Percentiles rank a stretch among this genome's conserved stretches.
Evolutionary conservation across 345 rosid species (phyloP).

Genomic region (Carallia brachiata): DNA sequence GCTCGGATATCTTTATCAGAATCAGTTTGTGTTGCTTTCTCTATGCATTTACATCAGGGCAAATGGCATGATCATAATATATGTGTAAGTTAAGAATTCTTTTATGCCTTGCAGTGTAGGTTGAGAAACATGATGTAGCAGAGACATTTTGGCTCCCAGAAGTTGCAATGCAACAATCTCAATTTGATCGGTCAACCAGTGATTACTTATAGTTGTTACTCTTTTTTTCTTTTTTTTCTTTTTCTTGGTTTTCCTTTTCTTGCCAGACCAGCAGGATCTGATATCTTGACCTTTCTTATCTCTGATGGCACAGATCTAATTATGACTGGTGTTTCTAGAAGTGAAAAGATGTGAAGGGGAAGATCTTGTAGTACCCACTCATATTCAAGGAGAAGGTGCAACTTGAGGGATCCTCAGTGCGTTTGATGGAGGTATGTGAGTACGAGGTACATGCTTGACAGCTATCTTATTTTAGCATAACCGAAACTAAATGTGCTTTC

Average conservation of each 20-base stretch:
- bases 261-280: conserved; percentile 6
- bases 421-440: conserved; percentile 60
- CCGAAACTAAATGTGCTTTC: conserved; percentile 7
- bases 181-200: conserved; percentile 95
- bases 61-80: background rate
- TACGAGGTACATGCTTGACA: background rate
- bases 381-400: conserved; percentile 74
- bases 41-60: background rate
- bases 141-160: conserved; percentile 91
- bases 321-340: conserved; percentile 88
- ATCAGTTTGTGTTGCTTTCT: conserved; percentile 47
- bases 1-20: conserved; percentile 95
- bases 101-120: conserved; percentile 42
- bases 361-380: conserved; percentile 47
- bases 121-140: conserved; percentile 67
- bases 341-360: conserved; percentile 93
- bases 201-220: conserved; percentile 4
- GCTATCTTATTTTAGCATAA: background rate
- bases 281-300: background rate
- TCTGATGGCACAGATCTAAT: conserved; percentile 95
- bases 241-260: background rate
- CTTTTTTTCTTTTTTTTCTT: background rate
- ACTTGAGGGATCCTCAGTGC: conserved; percentile 77
- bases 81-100: background rate
- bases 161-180: conserved; percentile 98